Percentiles rank a stretch among this genome's conserved stretches.
These are phyloP conservation scores for Cryphonectria parasitica DNA, from an alignment of 2,329 filamentous ascomycete species.

Conservation along the genomic window DNA sequence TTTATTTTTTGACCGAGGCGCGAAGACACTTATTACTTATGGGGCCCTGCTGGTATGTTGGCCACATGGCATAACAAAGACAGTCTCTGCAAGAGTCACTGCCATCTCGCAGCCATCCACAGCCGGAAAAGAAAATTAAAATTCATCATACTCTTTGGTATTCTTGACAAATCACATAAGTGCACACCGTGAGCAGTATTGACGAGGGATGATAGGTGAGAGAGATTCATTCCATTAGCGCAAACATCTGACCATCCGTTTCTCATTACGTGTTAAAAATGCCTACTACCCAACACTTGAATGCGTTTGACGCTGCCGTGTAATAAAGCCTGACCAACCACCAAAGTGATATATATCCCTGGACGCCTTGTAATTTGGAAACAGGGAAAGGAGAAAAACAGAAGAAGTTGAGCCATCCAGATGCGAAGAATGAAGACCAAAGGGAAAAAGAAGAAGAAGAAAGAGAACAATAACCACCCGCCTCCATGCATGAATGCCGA, in stretches of 20 bases:
- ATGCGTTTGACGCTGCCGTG: slow-evolving; percentile 27
- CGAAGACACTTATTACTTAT: slow-evolving; percentile 5
- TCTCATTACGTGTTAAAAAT: slow-evolving; percentile 13
- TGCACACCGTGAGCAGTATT: background rate
- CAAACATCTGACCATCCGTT: slow-evolving; percentile 1
- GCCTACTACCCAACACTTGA: slow-evolving; percentile 16
- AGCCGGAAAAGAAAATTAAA: slow-evolving; percentile 4
- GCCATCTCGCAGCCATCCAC: background rate
- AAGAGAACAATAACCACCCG: background rate
- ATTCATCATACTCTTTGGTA: too few species aligned
- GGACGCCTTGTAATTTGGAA: slow-evolving; percentile 11
- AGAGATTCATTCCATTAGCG: background rate
- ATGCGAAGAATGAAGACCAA: background rate
- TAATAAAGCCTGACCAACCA: slow-evolving; percentile 11
- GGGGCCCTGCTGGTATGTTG: slow-evolving; percentile 1
- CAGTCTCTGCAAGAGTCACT: background rate
- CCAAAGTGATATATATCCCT: slow-evolving; percentile 13
- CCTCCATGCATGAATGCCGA: slow-evolving; percentile 8
- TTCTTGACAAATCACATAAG: background rate
- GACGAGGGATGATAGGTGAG: background rate
- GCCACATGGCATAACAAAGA: slow-evolving; percentile 11
- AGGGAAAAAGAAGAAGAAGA: background rate
- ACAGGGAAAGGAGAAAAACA: background rate
- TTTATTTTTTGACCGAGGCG: background rate
- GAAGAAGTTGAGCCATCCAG: background rate